phyloP scores from a whole-genome alignment of 31 red algal genomes.

The Porphyra umbilicalis region DNA sequence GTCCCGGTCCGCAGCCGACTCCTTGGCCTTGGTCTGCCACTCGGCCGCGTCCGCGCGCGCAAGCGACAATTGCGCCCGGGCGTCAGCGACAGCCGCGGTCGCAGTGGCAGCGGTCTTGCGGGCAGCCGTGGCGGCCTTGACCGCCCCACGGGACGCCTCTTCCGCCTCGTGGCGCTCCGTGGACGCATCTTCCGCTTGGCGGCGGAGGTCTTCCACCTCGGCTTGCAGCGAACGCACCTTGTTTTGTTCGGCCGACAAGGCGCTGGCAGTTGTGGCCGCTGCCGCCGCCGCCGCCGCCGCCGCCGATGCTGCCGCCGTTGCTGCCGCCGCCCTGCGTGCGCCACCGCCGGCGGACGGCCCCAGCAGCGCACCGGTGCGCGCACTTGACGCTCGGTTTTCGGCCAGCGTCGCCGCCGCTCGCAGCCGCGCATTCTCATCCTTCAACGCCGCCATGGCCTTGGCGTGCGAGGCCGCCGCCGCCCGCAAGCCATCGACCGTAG shows the following conservation, averaged over 20 bases:
- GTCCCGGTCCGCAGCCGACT: not conserved
- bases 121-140: not conserved
- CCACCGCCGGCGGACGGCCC: not conserved
- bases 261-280: not conserved
- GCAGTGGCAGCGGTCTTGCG: not conserved
- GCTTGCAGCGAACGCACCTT: not conserved
- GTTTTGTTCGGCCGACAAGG: not conserved
- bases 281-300: not conserved
- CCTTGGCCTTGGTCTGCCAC: not conserved
- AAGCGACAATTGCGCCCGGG: not conserved
- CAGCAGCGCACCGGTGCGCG: not conserved
- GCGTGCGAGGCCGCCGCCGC: not conserved
- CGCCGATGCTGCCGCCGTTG: not conserved
- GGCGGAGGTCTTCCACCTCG: not conserved
- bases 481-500: not conserved
- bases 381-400: not conserved
- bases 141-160: not conserved
- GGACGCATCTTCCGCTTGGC: not conserved
- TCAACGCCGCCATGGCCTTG: not conserved
- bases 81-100: not conserved
- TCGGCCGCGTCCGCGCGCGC: not conserved
- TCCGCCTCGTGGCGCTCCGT: not conserved
- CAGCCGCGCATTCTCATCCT: not conserved
- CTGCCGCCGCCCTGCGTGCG: not conserved
- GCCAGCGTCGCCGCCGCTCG: not conserved